These are phyloP conservation scores for Trematosphaeria pertusa DNA, from an alignment of 2,329 filamentous ascomycete species.

Conservation along the genomic window DNA sequence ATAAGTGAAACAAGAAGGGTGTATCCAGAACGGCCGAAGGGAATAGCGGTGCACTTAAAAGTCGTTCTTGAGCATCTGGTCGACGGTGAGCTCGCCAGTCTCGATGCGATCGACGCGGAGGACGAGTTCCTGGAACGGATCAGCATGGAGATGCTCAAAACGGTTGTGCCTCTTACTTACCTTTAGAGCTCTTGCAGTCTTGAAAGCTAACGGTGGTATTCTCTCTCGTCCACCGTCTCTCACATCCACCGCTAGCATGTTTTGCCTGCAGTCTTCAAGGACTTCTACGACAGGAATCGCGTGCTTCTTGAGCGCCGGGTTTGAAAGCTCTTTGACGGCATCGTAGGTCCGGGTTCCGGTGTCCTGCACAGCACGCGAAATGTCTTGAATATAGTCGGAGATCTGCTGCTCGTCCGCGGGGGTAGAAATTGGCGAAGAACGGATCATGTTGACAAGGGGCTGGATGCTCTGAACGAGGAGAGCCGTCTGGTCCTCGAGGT, in stretches of 20 bases:
- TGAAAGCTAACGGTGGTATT: constrained; percentile 84
- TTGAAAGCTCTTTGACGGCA: constrained; percentile 55
- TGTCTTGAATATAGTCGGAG: constrained; percentile 72
- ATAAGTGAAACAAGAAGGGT: not conserved
- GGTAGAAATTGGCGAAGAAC: constrained; percentile 46
- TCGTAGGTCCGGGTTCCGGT: constrained; percentile 70
- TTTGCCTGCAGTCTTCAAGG: constrained; percentile 68
- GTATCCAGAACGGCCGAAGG: not conserved
- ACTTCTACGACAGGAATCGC: constrained; percentile 60
- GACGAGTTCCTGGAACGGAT: constrained; percentile 47
- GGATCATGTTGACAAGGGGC: constrained; percentile 75
- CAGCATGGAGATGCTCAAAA: constrained; percentile 17
- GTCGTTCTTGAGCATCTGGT: constrained; percentile 41
- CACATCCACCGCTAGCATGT: constrained; percentile 68
- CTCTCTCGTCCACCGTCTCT: constrained; percentile 67
- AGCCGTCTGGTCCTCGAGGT: constrained; percentile 83
- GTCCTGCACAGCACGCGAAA: constrained; percentile 72
- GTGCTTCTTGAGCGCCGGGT: constrained; percentile 60
- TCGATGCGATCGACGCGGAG: constrained; percentile 51
- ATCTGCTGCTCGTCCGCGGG: constrained; percentile 57
- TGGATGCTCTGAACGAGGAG: constrained; percentile 81
- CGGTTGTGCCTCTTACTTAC: constrained; percentile 40
- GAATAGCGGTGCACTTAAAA: too few relatives aligned
- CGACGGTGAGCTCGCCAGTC: constrained; percentile 45
- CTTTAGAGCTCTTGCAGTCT: constrained; percentile 82